These are phyloP conservation scores for Globisporangium cylindrosporum DNA, from an alignment of 352 stramenopile species.

Conservation along the genomic window DNA sequence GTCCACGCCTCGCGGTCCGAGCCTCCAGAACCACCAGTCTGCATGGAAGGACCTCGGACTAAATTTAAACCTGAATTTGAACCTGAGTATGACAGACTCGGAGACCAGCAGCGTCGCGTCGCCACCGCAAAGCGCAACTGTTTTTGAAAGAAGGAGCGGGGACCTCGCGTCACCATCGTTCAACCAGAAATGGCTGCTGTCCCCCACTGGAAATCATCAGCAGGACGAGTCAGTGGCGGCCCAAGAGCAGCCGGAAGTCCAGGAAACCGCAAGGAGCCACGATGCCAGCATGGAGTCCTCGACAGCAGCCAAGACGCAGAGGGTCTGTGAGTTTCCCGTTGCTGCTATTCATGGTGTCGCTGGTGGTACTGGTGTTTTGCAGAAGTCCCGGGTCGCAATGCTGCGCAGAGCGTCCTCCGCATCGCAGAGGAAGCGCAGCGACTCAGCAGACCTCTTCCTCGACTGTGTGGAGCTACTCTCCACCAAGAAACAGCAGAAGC, in stretches of 20 bases:
- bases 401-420: conserved; percentile 30
- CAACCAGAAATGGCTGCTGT: conserved; percentile 1
- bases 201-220: no score
- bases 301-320: not conserved
- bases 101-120: conserved; percentile 19
- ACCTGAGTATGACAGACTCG: conserved; percentile 27
- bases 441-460: conserved; percentile 82
- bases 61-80: conserved; percentile 21
- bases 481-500: conserved; percentile 20
- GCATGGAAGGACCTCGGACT: conserved; percentile 46
- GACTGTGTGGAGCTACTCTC: conserved; percentile 76
- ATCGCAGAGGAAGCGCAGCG: conserved; percentile 45
- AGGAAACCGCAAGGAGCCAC: not conserved
- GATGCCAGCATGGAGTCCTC: not conserved
- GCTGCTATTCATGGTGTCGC: not conserved
- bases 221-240: not conserved
- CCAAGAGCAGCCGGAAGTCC: not conserved
- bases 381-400: conserved; percentile 52
- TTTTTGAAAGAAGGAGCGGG: not conserved
- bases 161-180: not conserved
- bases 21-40: conserved; percentile 56
- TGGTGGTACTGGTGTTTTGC: conserved; percentile 1
- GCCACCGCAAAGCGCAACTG: not conserved
- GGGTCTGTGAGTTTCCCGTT: not conserved
- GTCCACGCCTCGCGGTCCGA: conserved; percentile 17